phyloP scores from a whole-genome alignment of 768 basidiomycete genomes.

The Agaricus sinodeliciosus region DNA sequence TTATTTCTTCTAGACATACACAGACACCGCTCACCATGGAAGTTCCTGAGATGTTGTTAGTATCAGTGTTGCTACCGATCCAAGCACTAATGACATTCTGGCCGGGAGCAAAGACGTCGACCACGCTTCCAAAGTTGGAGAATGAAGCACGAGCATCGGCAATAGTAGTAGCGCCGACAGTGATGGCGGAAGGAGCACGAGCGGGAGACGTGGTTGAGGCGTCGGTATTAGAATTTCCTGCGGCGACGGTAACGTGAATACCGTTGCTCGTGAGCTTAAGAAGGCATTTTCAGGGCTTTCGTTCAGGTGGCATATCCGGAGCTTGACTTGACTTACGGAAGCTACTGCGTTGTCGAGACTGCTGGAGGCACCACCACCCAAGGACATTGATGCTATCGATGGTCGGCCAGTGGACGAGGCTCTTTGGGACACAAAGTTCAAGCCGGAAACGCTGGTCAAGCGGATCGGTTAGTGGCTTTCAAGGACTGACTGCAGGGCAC shows the following conservation, averaged over 20 bases:
- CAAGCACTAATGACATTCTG: slow-evolving; percentile 23
- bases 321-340: slow-evolving; percentile 10
- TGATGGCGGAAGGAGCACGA: slow-evolving; percentile 26
- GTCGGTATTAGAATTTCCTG: slow-evolving; percentile 28
- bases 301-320: not conserved
- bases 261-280: slow-evolving; percentile 23
- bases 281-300: no score
- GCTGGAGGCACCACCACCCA: slow-evolving; percentile 23
- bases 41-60: slow-evolving; percentile 18
- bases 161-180: slow-evolving; percentile 33
- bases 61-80: slow-evolving; percentile 20
- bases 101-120: slow-evolving; percentile 38
- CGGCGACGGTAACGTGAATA: slow-evolving; percentile 27
- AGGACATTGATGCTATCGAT: slow-evolving; percentile 29
- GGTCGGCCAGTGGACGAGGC: slow-evolving; percentile 20
- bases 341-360: slow-evolving; percentile 27
- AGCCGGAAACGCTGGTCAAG: slow-evolving; percentile 20
- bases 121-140: slow-evolving; percentile 37
- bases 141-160: slow-evolving; percentile 25
- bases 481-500: not conserved
- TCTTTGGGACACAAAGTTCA: slow-evolving; percentile 23
- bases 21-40: slow-evolving; percentile 18
- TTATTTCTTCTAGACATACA: not conserved
- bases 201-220: slow-evolving; percentile 29
- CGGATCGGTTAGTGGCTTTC: not conserved